Conservation (phyloP, 75 land plant species). For the Pinus albicaulis region DNA sequence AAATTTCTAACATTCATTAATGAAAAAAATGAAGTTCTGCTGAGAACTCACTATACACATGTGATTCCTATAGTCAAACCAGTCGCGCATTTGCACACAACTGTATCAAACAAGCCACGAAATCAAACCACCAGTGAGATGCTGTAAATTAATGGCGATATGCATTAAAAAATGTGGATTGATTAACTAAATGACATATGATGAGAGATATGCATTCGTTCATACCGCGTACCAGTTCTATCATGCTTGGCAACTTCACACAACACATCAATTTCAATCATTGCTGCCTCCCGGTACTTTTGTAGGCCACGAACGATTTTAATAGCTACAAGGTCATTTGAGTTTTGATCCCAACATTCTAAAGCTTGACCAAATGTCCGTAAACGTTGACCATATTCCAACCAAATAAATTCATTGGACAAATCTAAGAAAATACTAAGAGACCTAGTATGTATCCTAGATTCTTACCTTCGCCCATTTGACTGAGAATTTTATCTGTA, state of each 20-base stretch:
- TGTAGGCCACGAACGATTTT: slow-evolving; percentile 74
- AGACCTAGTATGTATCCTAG: too few relatives aligned
- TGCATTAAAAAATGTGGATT: background rate
- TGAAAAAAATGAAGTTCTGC: background rate
- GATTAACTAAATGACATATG: background rate
- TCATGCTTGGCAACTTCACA: slow-evolving; percentile 63
- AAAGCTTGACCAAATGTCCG: slow-evolving; percentile 91
- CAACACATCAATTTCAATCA: slow-evolving; percentile 87
- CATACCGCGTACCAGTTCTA: slow-evolving; percentile 64
- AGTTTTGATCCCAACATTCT: slow-evolving; percentile 88
- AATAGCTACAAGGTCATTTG: slow-evolving; percentile 77
- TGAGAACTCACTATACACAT: slow-evolving; percentile 38
- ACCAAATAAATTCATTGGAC: background rate
- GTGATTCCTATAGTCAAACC: slow-evolving; percentile 48
- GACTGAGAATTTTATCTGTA: slow-evolving; percentile 2
- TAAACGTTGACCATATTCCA: slow-evolving; percentile 20
- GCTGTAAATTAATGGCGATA: background rate
- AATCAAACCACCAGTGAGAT: background rate
- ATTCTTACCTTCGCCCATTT: slow-evolving; percentile 1
- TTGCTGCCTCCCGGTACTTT: slow-evolving; percentile 85
- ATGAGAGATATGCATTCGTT: background rate
- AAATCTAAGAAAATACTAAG: background rate
- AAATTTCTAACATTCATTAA: background rate
- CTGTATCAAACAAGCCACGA: slow-evolving; percentile 14
- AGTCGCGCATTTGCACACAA: slow-evolving; percentile 40